Evolutionary conservation across 192 early-diverging fungal genomes (phyloP), one percentile per base, ranked within the genome.

Genomic region (Allomyces macrogynus): DNA sequence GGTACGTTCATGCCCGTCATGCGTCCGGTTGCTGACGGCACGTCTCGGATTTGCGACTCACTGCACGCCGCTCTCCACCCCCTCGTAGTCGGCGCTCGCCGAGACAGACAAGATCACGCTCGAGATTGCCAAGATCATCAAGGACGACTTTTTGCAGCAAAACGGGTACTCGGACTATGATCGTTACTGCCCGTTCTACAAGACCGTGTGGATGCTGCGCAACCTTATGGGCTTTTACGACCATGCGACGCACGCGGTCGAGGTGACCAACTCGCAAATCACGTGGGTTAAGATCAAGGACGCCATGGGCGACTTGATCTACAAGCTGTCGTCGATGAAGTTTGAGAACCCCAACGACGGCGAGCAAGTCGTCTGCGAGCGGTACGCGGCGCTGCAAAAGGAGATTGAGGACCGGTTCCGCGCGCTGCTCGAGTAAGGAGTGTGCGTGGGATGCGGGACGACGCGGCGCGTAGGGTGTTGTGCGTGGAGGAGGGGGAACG

Each of bases 91-190:
- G 74, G 76, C 88, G 24, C 76, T 91, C 67, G 91, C 88, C 22
- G 96, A 99, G 72, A 79, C 87, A 18, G 96, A 99, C 78, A 99
- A 99, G 84, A 97, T 99, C 76, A 95, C 92, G 20, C 83, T 99
- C 57, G 96, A 99, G 67, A 80, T 97, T 64, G 96, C 96, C 64
- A 89, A 88, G 67, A 83, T 99, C 69, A 89, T 99, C 73, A 99
- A 99, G 85, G 96, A 99, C 71, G 96, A 99, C 77, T 99, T 99
- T 80, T 80, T 99, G 76, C 96, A 99, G 79, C 96, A 99, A 76
- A 99, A 99, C 76, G 95, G 95, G 40, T 99, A 97, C 81, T 94
- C 92, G 62, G 81, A 80, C 71, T 99, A 99, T 73, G 97, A 99
- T 77, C 89, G 93, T 62, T 97, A 87, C 85, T 97, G 97, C 73